These are phyloP conservation scores for Plasmopara viticola DNA, from an alignment of 352 stramenopile genomes.

Conservation along the genomic window DNA sequence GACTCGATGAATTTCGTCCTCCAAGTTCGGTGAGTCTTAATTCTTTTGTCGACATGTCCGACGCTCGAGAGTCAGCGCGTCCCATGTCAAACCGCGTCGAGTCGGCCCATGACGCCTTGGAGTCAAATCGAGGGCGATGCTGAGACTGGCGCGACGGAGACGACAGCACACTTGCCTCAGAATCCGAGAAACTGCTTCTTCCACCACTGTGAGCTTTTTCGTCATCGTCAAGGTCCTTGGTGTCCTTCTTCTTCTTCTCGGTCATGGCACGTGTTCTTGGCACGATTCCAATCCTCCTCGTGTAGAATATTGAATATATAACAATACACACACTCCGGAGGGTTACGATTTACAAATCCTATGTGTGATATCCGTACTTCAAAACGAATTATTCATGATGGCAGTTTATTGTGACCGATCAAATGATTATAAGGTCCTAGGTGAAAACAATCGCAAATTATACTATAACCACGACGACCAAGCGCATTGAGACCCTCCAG, in stretches of 20 bases:
- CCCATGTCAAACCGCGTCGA: conserved; percentile 85
- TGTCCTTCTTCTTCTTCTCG: conserved; percentile 19
- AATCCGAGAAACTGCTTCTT: conserved; percentile 42
- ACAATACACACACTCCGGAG: no score
- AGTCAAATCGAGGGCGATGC: conserved; percentile 70
- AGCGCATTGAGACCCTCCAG: no score
- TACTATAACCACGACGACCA: no score
- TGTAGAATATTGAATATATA: no score
- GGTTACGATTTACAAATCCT: no score
- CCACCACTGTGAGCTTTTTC: conserved; percentile 12
- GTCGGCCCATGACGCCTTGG: conserved; percentile 75
- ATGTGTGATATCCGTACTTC: no score
- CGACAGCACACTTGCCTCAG: conserved; percentile 42
- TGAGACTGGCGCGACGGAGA: conserved; percentile 39
- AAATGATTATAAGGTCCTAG: no score
- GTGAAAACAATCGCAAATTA: no score
- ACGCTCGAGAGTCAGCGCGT: conserved; percentile 69
- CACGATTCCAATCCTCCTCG: no score
- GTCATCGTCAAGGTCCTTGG: conserved; percentile 4
- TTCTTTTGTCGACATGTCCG: conserved; percentile 61
- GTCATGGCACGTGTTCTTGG: background rate
- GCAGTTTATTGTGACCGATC: no score
- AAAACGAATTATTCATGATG: no score
- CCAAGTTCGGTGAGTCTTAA: conserved; percentile 56
- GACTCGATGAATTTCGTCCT: conserved; percentile 9